Evolutionary conservation across 805 yeast species (phyloP), one percentile per base, ranked within the genome.

Genomic region (Vanderwaltozyma verrucispora): DNA sequence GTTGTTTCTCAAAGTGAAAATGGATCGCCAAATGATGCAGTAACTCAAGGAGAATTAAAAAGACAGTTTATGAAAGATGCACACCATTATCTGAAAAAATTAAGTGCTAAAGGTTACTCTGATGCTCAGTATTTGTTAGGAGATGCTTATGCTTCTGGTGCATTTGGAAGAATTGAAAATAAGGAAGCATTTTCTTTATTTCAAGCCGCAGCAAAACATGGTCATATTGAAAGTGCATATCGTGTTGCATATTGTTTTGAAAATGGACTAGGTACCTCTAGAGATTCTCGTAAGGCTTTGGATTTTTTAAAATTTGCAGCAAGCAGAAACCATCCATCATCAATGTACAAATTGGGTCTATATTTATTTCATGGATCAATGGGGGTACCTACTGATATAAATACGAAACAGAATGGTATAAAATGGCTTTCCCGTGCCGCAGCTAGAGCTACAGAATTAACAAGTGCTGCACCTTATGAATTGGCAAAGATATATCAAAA

Each of bases 381-480:
- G 89, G 96, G 97, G 1, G 56, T 89, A 25, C 66, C 80, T 1
- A 68, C 71, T 40, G 80, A 75, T 50, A 64, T 77, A 15, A 76
- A 71, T 36, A 78, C 85, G 17, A 82, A 86, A 51, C 83, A 80
- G 50, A 77, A 77, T 49, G 98, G 97, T 35, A 78, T 92, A 46
- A 84, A 86, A 56, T 89, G 98, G 98, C 65, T 89, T 38, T 72
- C 82, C 30, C 74, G 96, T 40, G 96, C 97, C 0, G 73, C 82
- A 19, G 83, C 82, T 32, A 76, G 73, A 37, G 95, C 96, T 6
- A 82, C 75, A 38, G 94, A 83, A 53, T 65, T 83, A 33, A 85
- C 82, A 32, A 80, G 86, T 37, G 92, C 87, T n/a, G 97, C 96
- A 0, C 96, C 97, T 0, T 89, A 75, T 55, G 97, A 92, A 60